Evolutionary conservation across 768 basidiomycete species (phyloP).

Genomic region (Podaxis pistillaris): DNA sequence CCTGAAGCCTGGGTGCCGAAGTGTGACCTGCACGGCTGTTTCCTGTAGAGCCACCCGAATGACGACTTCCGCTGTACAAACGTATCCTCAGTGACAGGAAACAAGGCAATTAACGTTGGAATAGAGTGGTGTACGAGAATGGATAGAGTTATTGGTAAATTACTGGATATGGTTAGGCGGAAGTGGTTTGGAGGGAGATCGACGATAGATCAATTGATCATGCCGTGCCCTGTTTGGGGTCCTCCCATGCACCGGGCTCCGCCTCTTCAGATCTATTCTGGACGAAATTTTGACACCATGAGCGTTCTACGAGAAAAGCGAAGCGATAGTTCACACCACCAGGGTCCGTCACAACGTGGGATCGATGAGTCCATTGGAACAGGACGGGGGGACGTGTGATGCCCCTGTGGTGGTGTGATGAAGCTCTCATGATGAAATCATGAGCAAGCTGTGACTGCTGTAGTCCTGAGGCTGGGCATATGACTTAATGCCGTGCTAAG

Average conservation of each 20-base stretch:
- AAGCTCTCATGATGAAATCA: slow-evolving; percentile 17
- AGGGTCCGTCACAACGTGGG: slow-evolving; percentile 29
- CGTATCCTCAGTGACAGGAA: neutral
- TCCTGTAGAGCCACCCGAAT: neutral
- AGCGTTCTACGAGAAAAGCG: slow-evolving; percentile 3
- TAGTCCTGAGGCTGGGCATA: slow-evolving; percentile 12
- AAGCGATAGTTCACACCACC: slow-evolving; percentile 17
- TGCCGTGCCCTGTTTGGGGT: neutral
- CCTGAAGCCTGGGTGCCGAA: neutral
- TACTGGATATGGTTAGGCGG: slow-evolving; percentile 10
- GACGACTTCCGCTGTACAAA: neutral
- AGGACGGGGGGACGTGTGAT: slow-evolving; percentile 12
- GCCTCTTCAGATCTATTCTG: slow-evolving; percentile 1
- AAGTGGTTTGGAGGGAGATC: slow-evolving; percentile 6
- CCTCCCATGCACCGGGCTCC: neutral
- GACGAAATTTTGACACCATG: slow-evolving; percentile 18
- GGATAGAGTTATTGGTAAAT: neutral
- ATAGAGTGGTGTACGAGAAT: slow-evolving; percentile 8
- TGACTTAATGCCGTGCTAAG: slow-evolving; percentile 3
- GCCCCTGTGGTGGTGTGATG: slow-evolving; percentile 19
- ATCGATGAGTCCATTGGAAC: slow-evolving; percentile 18
- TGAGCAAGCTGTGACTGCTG: slow-evolving; percentile 12
- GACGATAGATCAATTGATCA: slow-evolving; percentile 6
- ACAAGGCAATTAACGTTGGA: neutral
- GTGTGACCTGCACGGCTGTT: slow-evolving; percentile 1